Base-by-base conservation (phyloP, 768 basidiomycete genomes). In the Boletellus ananas region DNA sequence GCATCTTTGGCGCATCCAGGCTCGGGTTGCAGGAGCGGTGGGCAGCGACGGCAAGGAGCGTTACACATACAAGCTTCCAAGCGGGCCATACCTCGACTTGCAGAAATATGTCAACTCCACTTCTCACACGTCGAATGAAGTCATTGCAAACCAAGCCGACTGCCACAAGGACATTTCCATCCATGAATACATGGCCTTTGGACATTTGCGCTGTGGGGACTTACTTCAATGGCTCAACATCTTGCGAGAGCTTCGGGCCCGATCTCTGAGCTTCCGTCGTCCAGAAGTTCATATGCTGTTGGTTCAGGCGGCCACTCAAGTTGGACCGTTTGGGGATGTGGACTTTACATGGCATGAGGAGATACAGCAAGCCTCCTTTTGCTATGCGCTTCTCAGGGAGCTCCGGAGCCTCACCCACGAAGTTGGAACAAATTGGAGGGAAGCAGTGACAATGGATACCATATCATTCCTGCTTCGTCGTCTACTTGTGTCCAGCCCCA, bases 181-280 rank as follows among this genome's bases (percentile, higher is more conserved):
- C 1, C 75, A 79, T 12, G 77, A 80, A 40, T 73, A 66, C 14
- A 60, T 72, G n/a, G 68, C 71, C 0, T 80, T 75, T 38, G 71
- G 71, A 6, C 62, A 66, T 38, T 52, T 81, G 37, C 74, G 79
- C 3, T 68, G 73, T 20, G 78, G 80, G 1, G 50, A 62, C 0
- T 55, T 45, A 1, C 57, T 81, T 0, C 80, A 81, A 38, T 79
- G 78, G 79, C 55, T 72, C 25, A 81, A 81, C 46, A 72, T 81
- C 23, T 49, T 69, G 14, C 70, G 72, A 17, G 75, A 74, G 51
- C 55, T 81, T 12, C 66, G 65, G 4, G 63, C 61, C 1, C 61
- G 67, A 23, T 55, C 57, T 0, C 54, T 81, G 41, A 69, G 63
- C 8, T 73, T 81, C 45, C 61, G 66, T 18, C 44, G 58, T 6